Base-by-base conservation (phyloP, 2,329 filamentous ascomycete species). In the Macroventuria anomochaeta region DNA sequence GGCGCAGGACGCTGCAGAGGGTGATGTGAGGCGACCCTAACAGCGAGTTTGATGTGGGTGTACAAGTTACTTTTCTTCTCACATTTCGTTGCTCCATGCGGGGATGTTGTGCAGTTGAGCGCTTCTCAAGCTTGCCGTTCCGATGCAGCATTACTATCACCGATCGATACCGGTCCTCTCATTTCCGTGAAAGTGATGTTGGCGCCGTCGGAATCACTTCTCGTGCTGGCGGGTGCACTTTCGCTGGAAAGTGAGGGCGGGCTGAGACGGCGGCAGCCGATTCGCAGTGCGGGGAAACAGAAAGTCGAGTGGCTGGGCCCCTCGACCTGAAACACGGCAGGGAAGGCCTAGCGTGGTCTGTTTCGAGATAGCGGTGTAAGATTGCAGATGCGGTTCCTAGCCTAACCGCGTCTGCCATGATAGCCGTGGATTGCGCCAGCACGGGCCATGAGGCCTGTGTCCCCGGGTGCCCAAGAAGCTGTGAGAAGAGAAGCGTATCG, bases 371-470 rank as follows among this genome's bases (percentile, higher is more conserved):
- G 51, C 51, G 51, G 51, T 54, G 51, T 54, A 29, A 44, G 33
- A 49, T 39, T 62, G 55, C 53, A 58, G 57, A 44, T 49, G 49
- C 47, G 42, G 59, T 62, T 58, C 59, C 59, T 62, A 54, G 57
- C 43, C 59, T 62, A 60, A 57, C 57, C 57, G 44, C 43, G 51
- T 58, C 53, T 55, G 59, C 55, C 43, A 44, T 46, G 43, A 46
- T 39, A 46, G 46, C 49, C 37, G 53, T 59, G 53, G 41, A 48
- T 50, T 60, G 59, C 52, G 57, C 57, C 52, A 53, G 57, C 60
- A 36, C 38, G 33, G 38, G 43, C 41, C 32, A 37, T 34, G 52
- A 54, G 48, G 15, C 44, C 43, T 13, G 34, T 46, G n/a, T 38
- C 36, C 28, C 46, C 29, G 21, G 37, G 41, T 38, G 53, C 29